phyloP scores from a whole-genome alignment of 177 flowering plant species.

The Vitis hybrid region DNA sequence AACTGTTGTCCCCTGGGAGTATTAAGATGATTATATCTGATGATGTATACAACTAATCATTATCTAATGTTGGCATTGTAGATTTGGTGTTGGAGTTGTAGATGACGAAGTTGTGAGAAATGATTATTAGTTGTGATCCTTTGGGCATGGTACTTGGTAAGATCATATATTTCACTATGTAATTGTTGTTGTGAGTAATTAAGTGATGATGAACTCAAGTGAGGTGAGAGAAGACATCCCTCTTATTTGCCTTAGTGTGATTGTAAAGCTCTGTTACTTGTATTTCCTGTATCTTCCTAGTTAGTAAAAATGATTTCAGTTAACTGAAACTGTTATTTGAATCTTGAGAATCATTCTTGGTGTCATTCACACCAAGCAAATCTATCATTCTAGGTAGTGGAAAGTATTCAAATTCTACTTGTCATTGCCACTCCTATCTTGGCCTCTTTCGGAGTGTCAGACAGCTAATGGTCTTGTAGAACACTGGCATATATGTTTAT shows the following conservation, averaged over 20 bases:
- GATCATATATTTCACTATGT: conserved; percentile 6
- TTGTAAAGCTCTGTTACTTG: conserved; percentile 17
- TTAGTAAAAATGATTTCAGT: neutral
- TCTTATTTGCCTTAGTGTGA: conserved; percentile 9
- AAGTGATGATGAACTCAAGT: conserved; percentile 7
- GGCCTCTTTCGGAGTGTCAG: neutral
- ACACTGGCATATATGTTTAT: neutral
- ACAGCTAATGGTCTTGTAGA: neutral
- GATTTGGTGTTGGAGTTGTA: conserved; percentile 47
- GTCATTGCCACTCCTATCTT: neutral
- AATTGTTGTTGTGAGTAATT: conserved; percentile 9
- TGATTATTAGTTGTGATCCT: conserved; percentile 6
- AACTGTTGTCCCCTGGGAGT: neutral
- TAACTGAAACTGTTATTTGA: neutral
- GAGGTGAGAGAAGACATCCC: neutral
- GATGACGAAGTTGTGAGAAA: conserved; percentile 6
- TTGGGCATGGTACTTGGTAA: conserved; percentile 10
- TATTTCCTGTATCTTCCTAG: neutral
- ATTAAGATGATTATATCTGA: neutral
- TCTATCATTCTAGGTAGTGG: neutral
- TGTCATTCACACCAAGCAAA: neutral
- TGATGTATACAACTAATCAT: conserved; percentile 14
- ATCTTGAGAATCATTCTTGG: neutral
- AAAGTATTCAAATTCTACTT: neutral
- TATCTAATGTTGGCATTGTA: conserved; percentile 16